Conservation (phyloP, 805 yeast genomes). For the Spathaspora hagerdaliae region DNA sequence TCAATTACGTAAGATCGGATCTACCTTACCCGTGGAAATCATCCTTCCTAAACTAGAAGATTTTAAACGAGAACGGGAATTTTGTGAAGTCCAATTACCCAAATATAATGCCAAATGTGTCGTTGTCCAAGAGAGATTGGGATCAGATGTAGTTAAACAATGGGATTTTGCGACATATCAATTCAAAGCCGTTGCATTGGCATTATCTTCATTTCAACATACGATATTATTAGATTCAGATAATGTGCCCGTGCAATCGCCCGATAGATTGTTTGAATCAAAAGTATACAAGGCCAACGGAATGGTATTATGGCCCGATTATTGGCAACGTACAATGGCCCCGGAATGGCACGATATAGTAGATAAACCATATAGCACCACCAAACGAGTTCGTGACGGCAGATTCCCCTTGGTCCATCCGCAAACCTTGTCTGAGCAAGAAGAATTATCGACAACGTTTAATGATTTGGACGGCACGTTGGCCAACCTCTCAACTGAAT, state of each 20-base stretch:
- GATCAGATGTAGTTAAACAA: constrained; percentile 10
- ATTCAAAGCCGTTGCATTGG: constrained; percentile 51
- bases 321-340: constrained; percentile 63
- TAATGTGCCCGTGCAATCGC: constrained; percentile 38
- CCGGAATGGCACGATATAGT: constrained; percentile 53
- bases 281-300: constrained; percentile 44
- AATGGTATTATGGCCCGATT: constrained; percentile 63
- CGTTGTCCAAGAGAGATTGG: constrained; percentile 29
- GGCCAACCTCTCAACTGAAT: constrained; percentile 64
- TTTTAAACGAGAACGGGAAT: constrained; percentile 37
- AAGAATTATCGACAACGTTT: constrained; percentile 30
- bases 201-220: constrained; percentile 55
- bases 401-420: constrained; percentile 27
- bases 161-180: constrained; percentile 41
- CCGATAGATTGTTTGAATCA: constrained; percentile 44
- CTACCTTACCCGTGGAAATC: constrained; percentile 46
- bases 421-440: constrained; percentile 30
- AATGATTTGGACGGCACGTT: constrained; percentile 43
- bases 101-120: constrained; percentile 43
- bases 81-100: constrained; percentile 44
- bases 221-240: constrained; percentile 51
- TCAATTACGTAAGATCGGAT: constrained; percentile 42
- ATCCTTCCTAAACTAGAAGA: constrained; percentile 41
- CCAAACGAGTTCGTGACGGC: constrained; percentile 22
- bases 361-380: constrained; percentile 7